Conservation (phyloP, 306 rosid genomes). For the Corylus avellana region DNA sequence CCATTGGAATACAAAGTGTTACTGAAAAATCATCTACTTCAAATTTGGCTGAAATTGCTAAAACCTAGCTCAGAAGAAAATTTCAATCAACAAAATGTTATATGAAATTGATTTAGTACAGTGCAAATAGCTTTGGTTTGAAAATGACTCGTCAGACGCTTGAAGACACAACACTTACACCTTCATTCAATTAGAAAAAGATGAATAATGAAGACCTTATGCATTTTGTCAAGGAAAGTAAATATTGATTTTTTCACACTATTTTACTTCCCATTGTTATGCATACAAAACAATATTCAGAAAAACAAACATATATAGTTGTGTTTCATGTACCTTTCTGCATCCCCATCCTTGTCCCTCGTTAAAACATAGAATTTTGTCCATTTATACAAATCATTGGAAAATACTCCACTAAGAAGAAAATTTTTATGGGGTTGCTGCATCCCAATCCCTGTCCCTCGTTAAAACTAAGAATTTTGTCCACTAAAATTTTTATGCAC, state of each 20-base stretch:
- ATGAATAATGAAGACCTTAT: neutral
- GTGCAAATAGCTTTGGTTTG: too few relatives aligned
- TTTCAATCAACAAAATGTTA: neutral
- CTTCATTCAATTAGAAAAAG: too few relatives aligned
- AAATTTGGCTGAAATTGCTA: neutral
- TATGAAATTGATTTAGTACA: too few relatives aligned
- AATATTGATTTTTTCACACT: neutral
- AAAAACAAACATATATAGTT: too few relatives aligned
- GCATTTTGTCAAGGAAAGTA: neutral
- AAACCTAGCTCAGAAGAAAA: neutral
- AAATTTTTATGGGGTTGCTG: neutral
- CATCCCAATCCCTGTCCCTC: neutral
- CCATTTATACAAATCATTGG: neutral
- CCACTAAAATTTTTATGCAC: neutral
- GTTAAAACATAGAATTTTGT: neutral
- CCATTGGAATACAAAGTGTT: slow-evolving; percentile 14
- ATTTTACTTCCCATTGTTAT: neutral
- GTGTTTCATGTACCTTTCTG: neutral
- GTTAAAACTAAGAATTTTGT: neutral
- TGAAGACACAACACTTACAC: neutral
- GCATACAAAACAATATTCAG: too few relatives aligned
- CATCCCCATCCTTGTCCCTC: neutral
- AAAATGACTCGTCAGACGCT: too few relatives aligned
- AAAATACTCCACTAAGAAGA: neutral
- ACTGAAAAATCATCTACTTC: neutral